Base-by-base conservation (phyloP, 1,139 yeast species). In the Hansenula lynferdii region DNA sequence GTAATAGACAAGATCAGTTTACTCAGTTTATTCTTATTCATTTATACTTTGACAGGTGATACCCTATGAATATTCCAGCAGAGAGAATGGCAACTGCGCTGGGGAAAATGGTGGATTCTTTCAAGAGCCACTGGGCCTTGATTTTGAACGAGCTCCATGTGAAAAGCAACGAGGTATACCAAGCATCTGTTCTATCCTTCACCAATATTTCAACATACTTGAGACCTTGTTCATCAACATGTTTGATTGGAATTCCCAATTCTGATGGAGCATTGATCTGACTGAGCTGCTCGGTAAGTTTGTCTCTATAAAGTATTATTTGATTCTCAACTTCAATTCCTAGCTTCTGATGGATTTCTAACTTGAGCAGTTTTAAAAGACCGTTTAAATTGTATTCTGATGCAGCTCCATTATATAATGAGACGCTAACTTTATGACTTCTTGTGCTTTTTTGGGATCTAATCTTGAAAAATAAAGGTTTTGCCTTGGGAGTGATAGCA, bases 261-360 rank as follows among this genome's bases (percentile, higher is more conserved):
- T n/a, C n/a, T n/a, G n/a, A n/a, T n/a, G n/a, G n/a, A n/a, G n/a
- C n/a, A n/a, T n/a, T n/a, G n/a, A n/a, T n/a, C 12, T 49, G 53
- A 11, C 65, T 49, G 1, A 53, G 35, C 5, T 62, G 48, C 36
- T 55, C 34, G 39, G 64, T 67, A 1, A 53, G 53, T 19, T 62
- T 65, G 17, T 57, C 60, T 35, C 64, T 24, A 24, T 63, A 64
- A 26, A 61, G 54, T 9, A 64, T 35, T 19, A 58, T 59, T 35
- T 58, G 53, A 3, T 31, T 27, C n/a, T 18, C 32, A 21, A 38
- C 26, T 18, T 44, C 39, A 12, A 54, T 30, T 0, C 44, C 50
- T n/a, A 61, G 31, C 35, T 56, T 60, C 8, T 39, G 46, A 28
- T 43, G 43, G 19, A 62, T 50, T 27, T 60, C 61, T 1, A 37